phyloP scores from a whole-genome alignment of 176 grass and related monocot genomes.

The Bromus sterilis region DNA sequence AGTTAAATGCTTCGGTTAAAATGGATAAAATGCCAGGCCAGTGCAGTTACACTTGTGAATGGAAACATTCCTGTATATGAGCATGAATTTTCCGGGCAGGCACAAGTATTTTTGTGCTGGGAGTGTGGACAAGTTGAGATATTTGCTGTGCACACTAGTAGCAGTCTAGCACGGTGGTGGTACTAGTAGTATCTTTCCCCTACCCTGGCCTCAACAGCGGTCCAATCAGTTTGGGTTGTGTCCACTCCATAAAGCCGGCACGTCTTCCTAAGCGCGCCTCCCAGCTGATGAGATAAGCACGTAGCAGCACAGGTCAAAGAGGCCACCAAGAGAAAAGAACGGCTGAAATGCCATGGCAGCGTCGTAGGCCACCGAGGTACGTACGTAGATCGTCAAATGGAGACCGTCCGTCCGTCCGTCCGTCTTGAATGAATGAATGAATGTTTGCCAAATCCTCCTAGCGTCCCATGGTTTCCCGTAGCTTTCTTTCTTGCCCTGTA shows the following conservation, averaged over 20 bases:
- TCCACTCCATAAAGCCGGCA: not conserved
- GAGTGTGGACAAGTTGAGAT: not conserved
- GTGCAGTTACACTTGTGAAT: not conserved
- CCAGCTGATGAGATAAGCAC: not conserved
- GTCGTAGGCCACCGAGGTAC: not conserved
- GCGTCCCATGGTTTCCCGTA: conserved; percentile 6
- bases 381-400: no score
- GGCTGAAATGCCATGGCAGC: not conserved
- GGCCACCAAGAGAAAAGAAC: not conserved
- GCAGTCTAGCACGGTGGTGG: not conserved
- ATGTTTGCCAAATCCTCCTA: not conserved
- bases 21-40: no score
- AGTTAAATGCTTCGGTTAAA: not conserved
- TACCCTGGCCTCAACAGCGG: not conserved
- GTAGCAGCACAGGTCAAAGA: not conserved
- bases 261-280: not conserved
- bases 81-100: not conserved
- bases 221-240: not conserved
- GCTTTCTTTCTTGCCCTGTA: not conserved
- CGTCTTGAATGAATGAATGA: not conserved
- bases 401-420: no score
- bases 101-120: no score
- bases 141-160: not conserved
- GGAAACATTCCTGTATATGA: not conserved
- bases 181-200: not conserved